phyloP scores from a whole-genome alignment of 768 basidiomycete genomes.

The Coprinopsis cinerea region DNA sequence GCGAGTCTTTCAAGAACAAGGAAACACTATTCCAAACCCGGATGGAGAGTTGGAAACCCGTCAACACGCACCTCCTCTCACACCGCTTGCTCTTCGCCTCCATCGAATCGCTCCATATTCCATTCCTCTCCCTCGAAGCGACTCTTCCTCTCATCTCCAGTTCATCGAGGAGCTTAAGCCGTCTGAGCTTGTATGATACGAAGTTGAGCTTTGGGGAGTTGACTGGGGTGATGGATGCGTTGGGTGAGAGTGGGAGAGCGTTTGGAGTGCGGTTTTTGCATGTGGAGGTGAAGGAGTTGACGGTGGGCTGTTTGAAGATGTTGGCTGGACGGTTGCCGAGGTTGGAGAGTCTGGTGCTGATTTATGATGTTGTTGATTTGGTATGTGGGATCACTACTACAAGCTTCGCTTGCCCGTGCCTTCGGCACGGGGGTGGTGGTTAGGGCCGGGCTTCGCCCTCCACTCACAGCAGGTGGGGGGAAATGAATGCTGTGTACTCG shows the following conservation, averaged over 20 bases:
- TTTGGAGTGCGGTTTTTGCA: not conserved
- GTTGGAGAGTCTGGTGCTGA: not conserved
- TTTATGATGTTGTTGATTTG: not conserved
- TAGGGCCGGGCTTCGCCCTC: too few relatives aligned
- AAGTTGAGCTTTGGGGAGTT: not conserved
- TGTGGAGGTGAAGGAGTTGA: not conserved
- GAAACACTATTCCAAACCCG: not conserved
- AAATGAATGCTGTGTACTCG: too few relatives aligned
- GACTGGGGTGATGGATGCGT: not conserved
- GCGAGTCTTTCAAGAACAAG: not conserved
- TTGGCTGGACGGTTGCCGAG: not conserved
- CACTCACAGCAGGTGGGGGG: too few relatives aligned
- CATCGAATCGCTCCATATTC: not conserved
- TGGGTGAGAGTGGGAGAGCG: too few relatives aligned
- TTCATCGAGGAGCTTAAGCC: conserved; percentile 4
- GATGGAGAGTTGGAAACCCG: not conserved
- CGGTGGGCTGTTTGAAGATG: not conserved
- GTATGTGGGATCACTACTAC: not conserved
- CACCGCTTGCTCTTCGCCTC: not conserved
- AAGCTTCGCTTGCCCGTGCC: too few relatives aligned
- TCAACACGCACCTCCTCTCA: not conserved
- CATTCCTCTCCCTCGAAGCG: not conserved
- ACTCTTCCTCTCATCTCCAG: not conserved
- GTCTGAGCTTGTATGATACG: not conserved
- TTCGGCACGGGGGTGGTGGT: too few relatives aligned